Evolutionary conservation across 108 stramenopile genomes (phyloP).

Genomic region (Hondaea fermentalgiana): DNA sequence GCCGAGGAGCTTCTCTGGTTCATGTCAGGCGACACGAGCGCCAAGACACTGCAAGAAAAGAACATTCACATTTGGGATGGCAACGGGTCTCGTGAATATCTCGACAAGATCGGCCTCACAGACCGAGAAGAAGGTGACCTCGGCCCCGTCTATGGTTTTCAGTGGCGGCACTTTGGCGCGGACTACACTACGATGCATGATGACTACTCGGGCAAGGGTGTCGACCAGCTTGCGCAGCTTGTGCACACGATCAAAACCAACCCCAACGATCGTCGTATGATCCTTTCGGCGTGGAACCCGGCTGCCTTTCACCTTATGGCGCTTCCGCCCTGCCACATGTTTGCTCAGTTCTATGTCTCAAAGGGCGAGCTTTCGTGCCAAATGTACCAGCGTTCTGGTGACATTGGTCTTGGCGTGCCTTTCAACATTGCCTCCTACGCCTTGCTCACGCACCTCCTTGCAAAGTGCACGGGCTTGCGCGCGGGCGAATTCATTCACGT

Average conservation of each 20-base stretch:
- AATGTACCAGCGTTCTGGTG: constrained; percentile 99
- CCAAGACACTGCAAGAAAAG: constrained; percentile 81
- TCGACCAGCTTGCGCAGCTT: constrained; percentile 92
- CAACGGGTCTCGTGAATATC: constrained; percentile 94
- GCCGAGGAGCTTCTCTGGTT: constrained; percentile 99
- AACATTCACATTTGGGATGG: constrained; percentile 99
- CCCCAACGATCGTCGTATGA: constrained; percentile 90
- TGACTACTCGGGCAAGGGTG: constrained; percentile 94
- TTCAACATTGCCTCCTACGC: constrained; percentile 99
- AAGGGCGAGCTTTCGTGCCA: constrained; percentile 93
- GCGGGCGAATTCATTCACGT: constrained; percentile 97
- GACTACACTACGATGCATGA: constrained; percentile 87
- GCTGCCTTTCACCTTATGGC: constrained; percentile 71
- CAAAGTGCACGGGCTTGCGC: constrained; percentile 78
- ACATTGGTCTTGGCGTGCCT: constrained; percentile 98
- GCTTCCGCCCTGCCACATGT: constrained; percentile 98
- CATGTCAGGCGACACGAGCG: constrained; percentile 86
- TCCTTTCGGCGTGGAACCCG: constrained; percentile 97
- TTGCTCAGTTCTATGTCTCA: constrained; percentile 95
- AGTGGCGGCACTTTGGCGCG: constrained; percentile 99
- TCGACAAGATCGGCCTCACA: constrained; percentile 75
- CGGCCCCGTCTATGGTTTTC: constrained; percentile 99
- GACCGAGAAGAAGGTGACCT: constrained; percentile 97
- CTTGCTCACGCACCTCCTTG: constrained; percentile 82
- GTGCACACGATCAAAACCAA: constrained; percentile 86